Percentiles rank a stretch among this genome's conserved stretches.
These are phyloP conservation scores for Fusarium temperatum DNA, from an alignment of 2,329 filamentous ascomycete species.

Conservation along the genomic window DNA sequence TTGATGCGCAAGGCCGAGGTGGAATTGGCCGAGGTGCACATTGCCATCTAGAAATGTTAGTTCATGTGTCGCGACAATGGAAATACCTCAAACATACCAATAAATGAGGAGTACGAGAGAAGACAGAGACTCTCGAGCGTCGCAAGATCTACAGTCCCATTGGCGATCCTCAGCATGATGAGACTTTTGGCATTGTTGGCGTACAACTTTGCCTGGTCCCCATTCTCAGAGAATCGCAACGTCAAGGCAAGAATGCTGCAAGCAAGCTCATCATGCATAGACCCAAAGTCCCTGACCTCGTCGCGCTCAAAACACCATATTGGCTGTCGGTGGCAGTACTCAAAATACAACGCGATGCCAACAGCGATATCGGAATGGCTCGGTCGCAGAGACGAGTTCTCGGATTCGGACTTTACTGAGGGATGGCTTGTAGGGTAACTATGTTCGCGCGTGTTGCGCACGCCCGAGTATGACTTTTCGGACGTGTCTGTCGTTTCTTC, in stretches of 20 bases:
- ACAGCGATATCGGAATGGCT: constrained; percentile 45
- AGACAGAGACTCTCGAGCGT: constrained; percentile 62
- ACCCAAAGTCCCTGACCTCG: constrained; percentile 48
- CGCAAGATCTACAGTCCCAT: constrained; percentile 58
- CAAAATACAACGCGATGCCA: constrained; percentile 53
- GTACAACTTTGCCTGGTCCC: constrained; percentile 47
- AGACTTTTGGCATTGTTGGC: constrained; percentile 52
- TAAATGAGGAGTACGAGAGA: constrained; percentile 59
- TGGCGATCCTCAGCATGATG: constrained; percentile 60
- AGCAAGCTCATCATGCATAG: constrained; percentile 51
- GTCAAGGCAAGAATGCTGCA: constrained; percentile 54
- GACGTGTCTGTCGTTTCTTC: constrained; percentile 46
- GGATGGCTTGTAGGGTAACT: constrained; percentile 37
- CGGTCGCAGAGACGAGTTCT: constrained; percentile 43
- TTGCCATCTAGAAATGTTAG: constrained; percentile 54
- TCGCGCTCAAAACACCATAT: constrained; percentile 58
- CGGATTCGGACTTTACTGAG: constrained; percentile 42
- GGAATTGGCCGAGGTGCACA: constrained; percentile 58
- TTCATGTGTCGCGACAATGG: not conserved
- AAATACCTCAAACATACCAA: constrained; percentile 48
- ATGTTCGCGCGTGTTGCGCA: constrained; percentile 39
- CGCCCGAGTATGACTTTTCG: constrained; percentile 48
- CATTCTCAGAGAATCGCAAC: constrained; percentile 50
- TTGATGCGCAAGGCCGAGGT: constrained; percentile 60
- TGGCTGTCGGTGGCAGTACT: constrained; percentile 55